These are phyloP conservation scores for Metrosideros polymorpha DNA, from an alignment of 441 rosid species.

Conservation along the genomic window DNA sequence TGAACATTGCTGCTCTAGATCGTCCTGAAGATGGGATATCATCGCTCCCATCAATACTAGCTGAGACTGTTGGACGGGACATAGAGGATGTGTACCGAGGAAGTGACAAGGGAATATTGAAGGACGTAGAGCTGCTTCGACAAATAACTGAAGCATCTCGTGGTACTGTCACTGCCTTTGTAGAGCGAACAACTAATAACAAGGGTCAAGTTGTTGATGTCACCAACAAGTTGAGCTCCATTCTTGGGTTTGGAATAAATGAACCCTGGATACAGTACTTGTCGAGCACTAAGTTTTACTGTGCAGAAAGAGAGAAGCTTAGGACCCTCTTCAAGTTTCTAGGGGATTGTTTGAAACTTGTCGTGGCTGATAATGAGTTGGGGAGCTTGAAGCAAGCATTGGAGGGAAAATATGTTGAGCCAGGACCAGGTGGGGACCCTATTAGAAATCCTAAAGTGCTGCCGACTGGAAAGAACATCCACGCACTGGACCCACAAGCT, in stretches of 20 bases:
- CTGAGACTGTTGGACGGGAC: constrained; percentile 70
- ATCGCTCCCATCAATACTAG: constrained; percentile 78
- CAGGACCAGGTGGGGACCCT: constrained; percentile 99
- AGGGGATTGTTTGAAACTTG: constrained; percentile 78
- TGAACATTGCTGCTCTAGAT: constrained; percentile 88
- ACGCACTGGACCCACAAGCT: constrained; percentile 94
- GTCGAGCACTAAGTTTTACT: constrained; percentile 79
- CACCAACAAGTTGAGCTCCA: constrained; percentile 53
- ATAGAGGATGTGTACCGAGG: constrained; percentile 87
- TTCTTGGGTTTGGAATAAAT: constrained; percentile 93
- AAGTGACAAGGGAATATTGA: constrained; percentile 81
- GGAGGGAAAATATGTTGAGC: constrained; percentile 93
- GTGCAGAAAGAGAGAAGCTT: constrained; percentile 79
- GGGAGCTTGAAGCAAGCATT: constrained; percentile 96
- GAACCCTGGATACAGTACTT: constrained; percentile 95
- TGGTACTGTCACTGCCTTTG: constrained; percentile 76
- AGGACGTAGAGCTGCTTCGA: constrained; percentile 94
- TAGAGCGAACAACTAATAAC: constrained; percentile 62
- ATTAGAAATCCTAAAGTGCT: constrained; percentile 61
- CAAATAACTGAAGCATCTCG: constrained; percentile 95
- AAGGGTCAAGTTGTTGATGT: constrained; percentile 93
- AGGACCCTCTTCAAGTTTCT: constrained; percentile 69
- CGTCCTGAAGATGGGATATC: constrained; percentile 79
- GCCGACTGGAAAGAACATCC: constrained; percentile 98
- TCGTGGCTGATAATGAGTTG: constrained; percentile 89